Evolutionary conservation across 73 alveolate genomes (phyloP).

Genomic region (Paramecium tetraurelia): DNA sequence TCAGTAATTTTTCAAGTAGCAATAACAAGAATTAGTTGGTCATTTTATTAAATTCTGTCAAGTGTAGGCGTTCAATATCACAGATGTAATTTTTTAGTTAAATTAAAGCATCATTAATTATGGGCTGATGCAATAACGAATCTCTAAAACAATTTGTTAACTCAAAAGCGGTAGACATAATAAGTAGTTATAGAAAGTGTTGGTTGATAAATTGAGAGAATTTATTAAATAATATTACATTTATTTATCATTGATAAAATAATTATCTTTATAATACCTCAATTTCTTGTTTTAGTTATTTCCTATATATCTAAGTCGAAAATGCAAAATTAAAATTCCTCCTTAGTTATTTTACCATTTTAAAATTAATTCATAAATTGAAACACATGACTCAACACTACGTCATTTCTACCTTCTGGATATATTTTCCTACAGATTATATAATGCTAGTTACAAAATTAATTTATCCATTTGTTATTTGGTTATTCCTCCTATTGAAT

Average conservation of each 20-base stretch:
- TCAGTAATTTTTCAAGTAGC: background rate
- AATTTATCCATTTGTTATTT: background rate
- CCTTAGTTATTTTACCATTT: background rate
- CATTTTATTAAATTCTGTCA: slow-evolving; percentile 9
- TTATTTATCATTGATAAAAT: background rate
- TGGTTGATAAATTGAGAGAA: background rate
- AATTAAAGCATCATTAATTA: slow-evolving; percentile 11
- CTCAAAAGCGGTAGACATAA: background rate
- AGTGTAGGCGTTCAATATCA: background rate
- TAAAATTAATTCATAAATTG: background rate
- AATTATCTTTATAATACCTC: background rate
- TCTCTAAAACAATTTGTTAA: background rate
- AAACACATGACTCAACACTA: background rate
- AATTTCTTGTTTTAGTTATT: background rate
- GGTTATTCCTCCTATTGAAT: background rate
- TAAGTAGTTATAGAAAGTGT: background rate
- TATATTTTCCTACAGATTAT: background rate
- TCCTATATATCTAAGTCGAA: background rate
- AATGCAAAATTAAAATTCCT: background rate
- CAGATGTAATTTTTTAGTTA: background rate
- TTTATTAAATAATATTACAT: background rate
- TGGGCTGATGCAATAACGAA: slow-evolving; percentile 48
- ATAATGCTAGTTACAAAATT: background rate
- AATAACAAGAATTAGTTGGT: background rate
- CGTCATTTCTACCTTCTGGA: background rate